Conservation (phyloP, 2,329 filamentous ascomycete species). For the Alternaria arborescens region DNA sequence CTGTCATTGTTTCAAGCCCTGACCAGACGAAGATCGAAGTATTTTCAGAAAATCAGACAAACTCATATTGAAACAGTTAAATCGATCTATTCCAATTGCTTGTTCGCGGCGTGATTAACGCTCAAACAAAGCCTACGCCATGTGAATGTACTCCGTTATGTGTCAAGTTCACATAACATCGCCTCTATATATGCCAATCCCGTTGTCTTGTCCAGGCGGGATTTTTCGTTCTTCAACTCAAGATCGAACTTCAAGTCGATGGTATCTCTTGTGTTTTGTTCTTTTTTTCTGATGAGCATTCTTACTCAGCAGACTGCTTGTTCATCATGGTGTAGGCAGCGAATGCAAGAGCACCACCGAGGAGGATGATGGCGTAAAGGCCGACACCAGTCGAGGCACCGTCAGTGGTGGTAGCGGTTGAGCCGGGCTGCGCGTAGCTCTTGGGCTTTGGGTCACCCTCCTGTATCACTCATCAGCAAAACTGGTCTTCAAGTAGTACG, state of each 20-base stretch:
- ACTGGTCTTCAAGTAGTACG: background rate
- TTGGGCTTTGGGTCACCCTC: slow-evolving; percentile 81
- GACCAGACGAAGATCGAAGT: background rate
- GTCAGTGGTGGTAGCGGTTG: slow-evolving; percentile 57
- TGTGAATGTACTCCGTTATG: background rate
- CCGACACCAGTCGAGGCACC: slow-evolving; percentile 73
- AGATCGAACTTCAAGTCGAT: background rate
- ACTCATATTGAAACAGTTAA: background rate
- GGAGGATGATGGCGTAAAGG: slow-evolving; percentile 80
- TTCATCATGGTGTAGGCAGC: slow-evolving; percentile 87
- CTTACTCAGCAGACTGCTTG: slow-evolving; percentile 49
- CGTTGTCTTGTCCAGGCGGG: background rate
- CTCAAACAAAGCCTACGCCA: background rate
- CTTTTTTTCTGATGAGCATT: background rate
- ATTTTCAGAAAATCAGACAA: background rate
- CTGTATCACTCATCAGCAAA: slow-evolving; percentile 46
- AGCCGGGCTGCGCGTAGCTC: slow-evolving; percentile 59
- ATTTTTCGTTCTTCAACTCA: background rate
- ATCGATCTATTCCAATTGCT: slow-evolving; percentile 6
- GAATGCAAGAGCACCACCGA: slow-evolving; percentile 81
- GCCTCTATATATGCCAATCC: slow-evolving; percentile 2
- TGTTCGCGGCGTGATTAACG: background rate
- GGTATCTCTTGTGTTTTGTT: background rate
- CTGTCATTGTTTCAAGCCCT: too few relatives aligned
- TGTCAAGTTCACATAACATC: background rate